phyloP scores from a whole-genome alignment of 805 yeast genomes.

The Candida verbasci region DNA sequence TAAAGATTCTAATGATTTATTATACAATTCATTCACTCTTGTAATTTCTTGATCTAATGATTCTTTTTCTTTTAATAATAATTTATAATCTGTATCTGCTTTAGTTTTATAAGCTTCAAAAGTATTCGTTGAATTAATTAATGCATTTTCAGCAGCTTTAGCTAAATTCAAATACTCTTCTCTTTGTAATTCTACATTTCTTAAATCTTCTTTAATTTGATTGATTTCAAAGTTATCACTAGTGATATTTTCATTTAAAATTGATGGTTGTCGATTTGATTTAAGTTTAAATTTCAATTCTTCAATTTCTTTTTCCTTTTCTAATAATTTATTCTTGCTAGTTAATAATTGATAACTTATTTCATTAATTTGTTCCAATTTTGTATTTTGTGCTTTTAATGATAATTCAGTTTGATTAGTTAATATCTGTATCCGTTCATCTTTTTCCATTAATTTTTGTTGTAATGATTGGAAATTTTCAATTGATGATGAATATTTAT shows the following conservation, averaged over 20 bases:
- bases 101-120: conserved; percentile 40
- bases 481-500: conserved; percentile 45
- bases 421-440: conserved; percentile 47
- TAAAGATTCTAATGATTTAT: conserved; percentile 18
- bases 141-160: conserved; percentile 61
- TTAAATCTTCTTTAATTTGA: conserved; percentile 50
- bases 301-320: conserved; percentile 37
- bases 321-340: conserved; percentile 37
- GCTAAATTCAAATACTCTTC: conserved; percentile 63
- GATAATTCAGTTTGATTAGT: conserved; percentile 56
- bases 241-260: conserved; percentile 8
- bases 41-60: conserved; percentile 16
- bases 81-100: conserved; percentile 16
- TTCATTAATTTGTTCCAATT: conserved; percentile 52
- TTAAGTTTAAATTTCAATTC: conserved; percentile 34
- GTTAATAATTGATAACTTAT: conserved; percentile 42
- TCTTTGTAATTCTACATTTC: conserved; percentile 51
- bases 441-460: conserved; percentile 47
- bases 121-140: conserved; percentile 48
- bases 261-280: conserved; percentile 15
- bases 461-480: conserved; percentile 43
- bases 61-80: conserved; percentile 22
- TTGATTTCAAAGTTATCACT: conserved; percentile 31
- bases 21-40: conserved; percentile 17
- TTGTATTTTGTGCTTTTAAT: conserved; percentile 49